phyloP scores from a whole-genome alignment of 345 rosid genomes.

The Bretschneidera sinensis region DNA sequence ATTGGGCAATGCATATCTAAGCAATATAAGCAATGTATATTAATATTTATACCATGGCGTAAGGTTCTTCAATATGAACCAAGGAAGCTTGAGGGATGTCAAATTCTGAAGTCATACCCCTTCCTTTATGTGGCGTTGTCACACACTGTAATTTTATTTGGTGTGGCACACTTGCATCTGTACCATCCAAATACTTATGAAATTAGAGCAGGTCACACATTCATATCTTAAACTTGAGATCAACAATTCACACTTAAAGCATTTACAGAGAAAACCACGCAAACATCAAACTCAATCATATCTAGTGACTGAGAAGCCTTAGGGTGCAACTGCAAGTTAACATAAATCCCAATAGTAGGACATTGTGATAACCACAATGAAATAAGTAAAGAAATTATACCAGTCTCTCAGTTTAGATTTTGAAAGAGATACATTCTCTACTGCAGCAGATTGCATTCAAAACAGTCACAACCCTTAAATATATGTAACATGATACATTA shows the following conservation, averaged over 20 bases:
- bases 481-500: no score
- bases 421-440: no score
- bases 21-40: not conserved
- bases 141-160: conserved; percentile 42
- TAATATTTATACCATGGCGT: conserved; percentile 47
- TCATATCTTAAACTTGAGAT: conserved; percentile 4
- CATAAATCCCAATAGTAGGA: no score
- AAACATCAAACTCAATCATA: no score
- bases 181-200: not conserved
- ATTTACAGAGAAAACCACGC: conserved; percentile 2
- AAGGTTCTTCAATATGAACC: conserved; percentile 71
- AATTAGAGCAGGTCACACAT: not conserved
- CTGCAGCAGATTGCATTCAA: no score
- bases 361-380: no score
- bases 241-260: conserved; percentile 6
- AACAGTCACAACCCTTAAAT: no score
- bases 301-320: no score
- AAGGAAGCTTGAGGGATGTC: conserved; percentile 67
- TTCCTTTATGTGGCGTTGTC: conserved; percentile 59
- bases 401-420: no score
- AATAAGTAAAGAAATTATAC: no score
- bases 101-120: conserved; percentile 57
- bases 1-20: no score
- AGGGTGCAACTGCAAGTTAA: no score
- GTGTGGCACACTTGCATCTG: conserved; percentile 39